Conservation (phyloP, 225 moss, liverwort and hornwort species). For the Polytrichum formosum region DNA sequence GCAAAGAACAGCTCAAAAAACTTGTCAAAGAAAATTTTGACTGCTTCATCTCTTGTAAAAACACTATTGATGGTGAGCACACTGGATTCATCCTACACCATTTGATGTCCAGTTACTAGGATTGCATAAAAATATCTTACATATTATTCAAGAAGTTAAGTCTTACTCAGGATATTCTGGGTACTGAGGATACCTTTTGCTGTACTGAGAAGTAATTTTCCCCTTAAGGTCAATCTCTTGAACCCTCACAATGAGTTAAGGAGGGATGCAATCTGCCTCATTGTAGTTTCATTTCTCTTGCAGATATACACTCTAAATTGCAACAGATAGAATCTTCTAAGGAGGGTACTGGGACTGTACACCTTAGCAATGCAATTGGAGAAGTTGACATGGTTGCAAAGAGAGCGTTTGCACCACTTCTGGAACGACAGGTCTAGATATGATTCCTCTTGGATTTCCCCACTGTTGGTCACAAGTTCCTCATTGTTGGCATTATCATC, state of each 20-base stretch:
- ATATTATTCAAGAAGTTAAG: too few species aligned
- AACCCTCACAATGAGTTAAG: too few species aligned
- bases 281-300: not conserved
- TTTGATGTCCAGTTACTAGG: too few species aligned
- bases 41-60: slow-evolving; percentile 99
- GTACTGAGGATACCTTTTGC: too few species aligned
- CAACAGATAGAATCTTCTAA: slow-evolving; percentile 83
- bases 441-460: not conserved
- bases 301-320: slow-evolving; percentile 87
- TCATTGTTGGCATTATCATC: too few species aligned
- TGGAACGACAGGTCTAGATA: slow-evolving; percentile 77
- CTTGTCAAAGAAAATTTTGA: slow-evolving; percentile 98
- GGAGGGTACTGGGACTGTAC: slow-evolving; percentile 89
- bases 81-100: not conserved
- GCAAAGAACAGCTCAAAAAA: slow-evolving; percentile 91
- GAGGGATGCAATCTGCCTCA: not conserved
- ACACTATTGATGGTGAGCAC: slow-evolving; percentile 84
- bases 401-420: slow-evolving; percentile 87
- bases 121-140: too few species aligned
- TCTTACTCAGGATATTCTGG: too few species aligned
- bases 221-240: too few species aligned
- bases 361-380: slow-evolving; percentile 68
- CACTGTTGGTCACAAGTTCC: too few species aligned
- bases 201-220: too few species aligned
- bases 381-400: slow-evolving; percentile 91